Conservation (phyloP, 768 basidiomycete genomes). For the Phylloporus sp. region DNA sequence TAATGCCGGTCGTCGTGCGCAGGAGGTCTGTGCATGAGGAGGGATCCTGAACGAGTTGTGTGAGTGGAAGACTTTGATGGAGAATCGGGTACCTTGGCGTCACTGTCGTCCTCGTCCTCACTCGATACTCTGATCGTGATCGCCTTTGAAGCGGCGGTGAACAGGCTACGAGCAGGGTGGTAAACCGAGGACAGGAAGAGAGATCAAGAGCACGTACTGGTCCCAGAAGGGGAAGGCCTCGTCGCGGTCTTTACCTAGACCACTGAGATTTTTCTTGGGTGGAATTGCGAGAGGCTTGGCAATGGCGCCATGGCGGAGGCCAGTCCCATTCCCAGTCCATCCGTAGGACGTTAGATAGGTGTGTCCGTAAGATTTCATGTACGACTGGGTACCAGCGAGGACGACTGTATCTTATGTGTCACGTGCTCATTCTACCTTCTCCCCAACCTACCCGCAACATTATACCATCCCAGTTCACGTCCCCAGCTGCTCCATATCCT, state of each 20-base stretch:
- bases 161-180: constrained; percentile 40
- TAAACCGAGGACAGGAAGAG: not conserved
- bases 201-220: constrained; percentile 58
- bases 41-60: constrained; percentile 10
- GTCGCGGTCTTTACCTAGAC: constrained; percentile 89
- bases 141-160: constrained; percentile 75
- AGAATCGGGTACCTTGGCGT: constrained; percentile 6
- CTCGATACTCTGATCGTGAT: constrained; percentile 67
- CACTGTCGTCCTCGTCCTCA: constrained; percentile 45
- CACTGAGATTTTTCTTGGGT: constrained; percentile 81
- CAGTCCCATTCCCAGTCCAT: constrained; percentile 84
- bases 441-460: constrained; percentile 16
- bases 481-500: constrained; percentile 92
- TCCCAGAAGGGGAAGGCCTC: constrained; percentile 99
- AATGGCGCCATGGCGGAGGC: constrained; percentile 80
- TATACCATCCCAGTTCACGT: constrained; percentile 56
- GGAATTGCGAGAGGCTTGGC: constrained; percentile 70
- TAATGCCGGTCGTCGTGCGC: constrained; percentile 70
- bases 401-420: not conserved
- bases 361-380: constrained; percentile 41
- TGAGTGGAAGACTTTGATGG: not conserved
- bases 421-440: constrained; percentile 9
- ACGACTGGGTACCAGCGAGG: not conserved
- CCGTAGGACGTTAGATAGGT: constrained; percentile 75
- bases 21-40: constrained; percentile 27